Evolutionary conservation across 345 rosid genomes (phyloP).

Genomic region (Boechera divaricarpa): DNA sequence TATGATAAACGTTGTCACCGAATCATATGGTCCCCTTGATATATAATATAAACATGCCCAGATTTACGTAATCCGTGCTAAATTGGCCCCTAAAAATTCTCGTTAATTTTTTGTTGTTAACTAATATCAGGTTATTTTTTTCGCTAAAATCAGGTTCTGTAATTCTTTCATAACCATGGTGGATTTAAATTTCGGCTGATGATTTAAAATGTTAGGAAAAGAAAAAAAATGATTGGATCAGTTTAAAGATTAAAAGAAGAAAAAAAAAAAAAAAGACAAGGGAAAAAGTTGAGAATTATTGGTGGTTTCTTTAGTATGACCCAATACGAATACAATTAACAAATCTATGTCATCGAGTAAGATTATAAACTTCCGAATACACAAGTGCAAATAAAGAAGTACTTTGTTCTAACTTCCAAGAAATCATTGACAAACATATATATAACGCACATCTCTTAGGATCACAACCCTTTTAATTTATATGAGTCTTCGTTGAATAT

Average conservation of each 20-base stretch:
- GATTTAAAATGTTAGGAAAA: neutral
- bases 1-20: slow-evolving; percentile 10
- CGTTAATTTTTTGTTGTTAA: neutral
- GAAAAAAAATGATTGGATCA: neutral
- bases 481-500: neutral
- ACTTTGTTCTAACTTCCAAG: neutral
- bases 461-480: neutral
- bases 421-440: neutral
- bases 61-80: neutral
- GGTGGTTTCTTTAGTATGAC: neutral
- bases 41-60: neutral
- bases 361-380: neutral
- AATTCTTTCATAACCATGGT: neutral
- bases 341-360: neutral
- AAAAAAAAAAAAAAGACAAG: neutral
- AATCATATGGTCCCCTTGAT: neutral
- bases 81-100: neutral
- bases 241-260: neutral
- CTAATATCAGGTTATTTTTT: neutral
- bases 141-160: neutral
- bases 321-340: neutral
- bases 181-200: neutral
- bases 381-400: neutral
- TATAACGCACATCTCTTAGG: neutral
- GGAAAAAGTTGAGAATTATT: neutral